Conservation (phyloP, 179 eudicot genomes). For the Heliamphora pulchella region DNA sequence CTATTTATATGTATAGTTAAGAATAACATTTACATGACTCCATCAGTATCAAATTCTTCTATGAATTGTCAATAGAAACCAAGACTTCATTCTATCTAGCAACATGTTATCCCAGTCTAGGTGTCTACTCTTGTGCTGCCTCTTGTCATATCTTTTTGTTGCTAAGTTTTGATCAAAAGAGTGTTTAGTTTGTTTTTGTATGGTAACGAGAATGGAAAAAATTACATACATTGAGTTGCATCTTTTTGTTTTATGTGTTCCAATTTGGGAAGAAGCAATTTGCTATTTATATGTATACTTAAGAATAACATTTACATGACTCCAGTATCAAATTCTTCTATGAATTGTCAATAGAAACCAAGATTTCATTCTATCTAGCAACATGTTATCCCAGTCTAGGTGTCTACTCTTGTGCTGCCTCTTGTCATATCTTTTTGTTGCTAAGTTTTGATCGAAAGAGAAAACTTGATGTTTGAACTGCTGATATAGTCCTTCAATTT, state of each 20-base stretch:
- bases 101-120: too few species aligned
- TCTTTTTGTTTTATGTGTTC: too few species aligned
- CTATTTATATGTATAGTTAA: too few species aligned
- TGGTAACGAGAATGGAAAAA: neutral
- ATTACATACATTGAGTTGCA: too few species aligned
- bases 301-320: too few species aligned
- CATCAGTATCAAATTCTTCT: neutral
- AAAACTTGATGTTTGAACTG: neutral
- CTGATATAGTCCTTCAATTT: neutral
- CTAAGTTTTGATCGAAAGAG: neutral
- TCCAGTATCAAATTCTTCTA: neutral
- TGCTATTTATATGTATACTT: too few species aligned
- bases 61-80: neutral
- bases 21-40: too few species aligned
- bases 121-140: neutral
- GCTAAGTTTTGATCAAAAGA: neutral
- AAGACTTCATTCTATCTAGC: too few species aligned
- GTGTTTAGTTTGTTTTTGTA: neutral
- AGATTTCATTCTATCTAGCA: too few species aligned
- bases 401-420: neutral
- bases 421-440: neutral
- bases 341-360: neutral
- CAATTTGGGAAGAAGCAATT: neutral
- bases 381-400: too few species aligned
- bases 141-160: neutral